A percentile compares a stretch with the other conserved stretches of the same genome.
Conservation (phyloP, 805 yeast species). For the Myxozyma kluyveri region DNA sequence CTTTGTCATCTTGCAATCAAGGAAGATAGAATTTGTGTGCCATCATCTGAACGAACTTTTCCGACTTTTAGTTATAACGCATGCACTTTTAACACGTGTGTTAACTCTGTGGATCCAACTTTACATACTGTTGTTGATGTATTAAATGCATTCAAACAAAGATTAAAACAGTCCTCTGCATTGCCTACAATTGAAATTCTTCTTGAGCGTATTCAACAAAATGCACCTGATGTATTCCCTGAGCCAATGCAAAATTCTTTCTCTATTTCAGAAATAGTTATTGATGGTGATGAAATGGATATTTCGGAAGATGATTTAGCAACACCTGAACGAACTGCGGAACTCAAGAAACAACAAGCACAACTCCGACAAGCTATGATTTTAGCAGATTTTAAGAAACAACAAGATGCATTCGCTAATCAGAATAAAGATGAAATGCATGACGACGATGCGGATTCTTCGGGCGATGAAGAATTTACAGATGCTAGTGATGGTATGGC, state of each 20-base stretch:
- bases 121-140: slow-evolving; percentile 20
- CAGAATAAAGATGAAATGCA: slow-evolving; percentile 46
- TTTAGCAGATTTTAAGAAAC: slow-evolving; percentile 73
- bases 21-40: slow-evolving; percentile 40
- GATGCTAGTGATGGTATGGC: not conserved
- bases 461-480: slow-evolving; percentile 10
- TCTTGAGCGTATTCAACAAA: slow-evolving; percentile 22
- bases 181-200: slow-evolving; percentile 23
- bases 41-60: slow-evolving; percentile 7
- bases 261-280: slow-evolving; percentile 1
- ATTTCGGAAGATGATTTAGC: slow-evolving; percentile 13
- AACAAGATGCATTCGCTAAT: slow-evolving; percentile 72
- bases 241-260: not conserved
- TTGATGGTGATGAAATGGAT: slow-evolving; percentile 7
- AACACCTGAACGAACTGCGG: slow-evolving; percentile 45
- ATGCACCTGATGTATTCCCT: slow-evolving; percentile 29
- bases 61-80: slow-evolving; percentile 21
- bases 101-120: not conserved
- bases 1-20: slow-evolving; percentile 62
- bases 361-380: slow-evolving; percentile 66
- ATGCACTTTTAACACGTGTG: slow-evolving; percentile 4
- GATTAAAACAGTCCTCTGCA: not conserved
- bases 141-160: slow-evolving; percentile 5
- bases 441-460: slow-evolving; percentile 38
- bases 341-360: slow-evolving; percentile 65